Evolutionary conservation across 441 rosid species (phyloP), one percentile per base, ranked within the genome.

Genomic region (Gossypium gossypioides): DNA sequence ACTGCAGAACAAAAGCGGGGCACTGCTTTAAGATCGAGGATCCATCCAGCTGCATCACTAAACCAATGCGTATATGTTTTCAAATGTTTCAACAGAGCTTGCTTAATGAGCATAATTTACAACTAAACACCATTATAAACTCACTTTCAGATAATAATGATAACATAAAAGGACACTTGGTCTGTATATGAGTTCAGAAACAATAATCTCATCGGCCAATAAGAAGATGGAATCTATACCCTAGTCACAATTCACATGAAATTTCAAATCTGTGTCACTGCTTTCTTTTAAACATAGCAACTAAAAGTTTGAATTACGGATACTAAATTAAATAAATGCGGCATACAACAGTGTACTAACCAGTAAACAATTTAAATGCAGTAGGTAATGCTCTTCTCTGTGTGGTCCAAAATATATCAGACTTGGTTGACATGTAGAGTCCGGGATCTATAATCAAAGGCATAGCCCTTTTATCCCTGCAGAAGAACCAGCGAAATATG

Each of bases 401-500:
- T 37, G 89, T 77, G 72, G 89, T 96, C 93, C 88, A 87, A 73
- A 68, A 89, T 67, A 95, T 76, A 75, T 92, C 98, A 22, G 86
- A 78, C 81, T 95, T 95, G 57, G 82, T 85, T 55, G 86, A 62
- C 68, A 79, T 73, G 76, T 92, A 92, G 50, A 95, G 92, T 61
- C 99, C 99, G 48, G 99, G 99, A 73, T 95, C 99, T 60, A 95
- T 69, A 76, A 95, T 92, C 87, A 95, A 77, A 22, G 99, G 99
- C 93, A 84, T 88, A 37, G 97, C 99, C 42, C 99, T 86, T 72
- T 89, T 89, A 10, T 92, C 93, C 87, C 99, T 95, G 84, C 75
- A 77, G 7, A 10, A 54, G 76, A 74, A 81, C 57, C 76, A 40
- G 42, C 71, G 66, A 27, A 74, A 46, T 15, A 50, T 69, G 54